Conservation (phyloP, 2,329 filamentous ascomycete species). For the Phyllosticta paracitricarpa region DNA sequence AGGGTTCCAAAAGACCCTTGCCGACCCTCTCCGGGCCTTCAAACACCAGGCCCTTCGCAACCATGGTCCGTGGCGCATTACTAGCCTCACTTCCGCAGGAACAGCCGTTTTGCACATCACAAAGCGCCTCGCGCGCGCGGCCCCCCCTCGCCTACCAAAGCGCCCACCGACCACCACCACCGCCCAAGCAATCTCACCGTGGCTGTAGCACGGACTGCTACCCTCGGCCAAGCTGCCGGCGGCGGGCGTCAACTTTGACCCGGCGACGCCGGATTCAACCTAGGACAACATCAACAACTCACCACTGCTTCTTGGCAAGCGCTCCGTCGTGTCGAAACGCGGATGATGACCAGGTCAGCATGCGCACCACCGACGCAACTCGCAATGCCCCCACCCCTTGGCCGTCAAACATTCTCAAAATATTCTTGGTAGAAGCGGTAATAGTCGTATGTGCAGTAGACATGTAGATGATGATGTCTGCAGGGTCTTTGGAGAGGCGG, state of each 20-base stretch:
- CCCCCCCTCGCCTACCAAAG: not conserved
- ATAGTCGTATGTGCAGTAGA: too few relatives aligned
- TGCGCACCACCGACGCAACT: not conserved
- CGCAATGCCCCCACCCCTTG: too few relatives aligned
- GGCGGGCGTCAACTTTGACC: not conserved
- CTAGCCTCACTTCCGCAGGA: not conserved
- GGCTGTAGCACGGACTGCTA: not conserved
- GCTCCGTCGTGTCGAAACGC: not conserved
- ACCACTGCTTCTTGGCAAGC: not conserved
- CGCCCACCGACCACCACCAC: too few relatives aligned
- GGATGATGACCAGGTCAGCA: not conserved
- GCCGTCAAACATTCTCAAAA: too few relatives aligned
- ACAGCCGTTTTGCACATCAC: not conserved
- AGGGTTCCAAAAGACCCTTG: not conserved
- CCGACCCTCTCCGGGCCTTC: not conserved
- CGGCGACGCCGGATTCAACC: not conserved
- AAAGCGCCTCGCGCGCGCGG: not conserved
- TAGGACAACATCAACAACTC: not conserved
- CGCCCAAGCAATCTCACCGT: too few relatives aligned
- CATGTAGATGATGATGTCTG: too few relatives aligned
- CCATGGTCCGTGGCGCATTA: not conserved
- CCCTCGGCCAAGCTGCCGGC: not conserved
- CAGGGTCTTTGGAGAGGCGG: too few relatives aligned
- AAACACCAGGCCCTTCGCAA: not conserved
- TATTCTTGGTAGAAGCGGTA: too few relatives aligned